These are phyloP conservation scores for Alternaria consortialis DNA, from an alignment of 2,329 filamentous ascomycete species.

Conservation along the genomic window DNA sequence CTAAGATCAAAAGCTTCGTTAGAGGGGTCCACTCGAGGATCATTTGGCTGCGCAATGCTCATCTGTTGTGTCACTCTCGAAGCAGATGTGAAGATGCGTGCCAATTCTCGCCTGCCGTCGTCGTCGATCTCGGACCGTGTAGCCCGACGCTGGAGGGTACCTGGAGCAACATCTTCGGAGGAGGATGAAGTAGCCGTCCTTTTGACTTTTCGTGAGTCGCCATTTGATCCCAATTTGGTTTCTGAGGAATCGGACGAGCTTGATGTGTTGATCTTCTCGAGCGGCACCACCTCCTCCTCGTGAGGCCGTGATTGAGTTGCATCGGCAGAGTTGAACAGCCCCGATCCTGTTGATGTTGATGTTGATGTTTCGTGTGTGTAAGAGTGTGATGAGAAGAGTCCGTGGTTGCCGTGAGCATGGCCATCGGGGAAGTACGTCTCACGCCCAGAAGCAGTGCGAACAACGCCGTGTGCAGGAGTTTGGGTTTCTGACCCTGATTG, in stretches of 20 bases:
- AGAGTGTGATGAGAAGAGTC: constrained; percentile 15
- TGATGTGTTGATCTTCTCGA: constrained; percentile 20
- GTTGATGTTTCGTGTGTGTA: constrained; percentile 2
- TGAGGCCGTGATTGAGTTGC: constrained; percentile 1
- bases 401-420: constrained; percentile 17
- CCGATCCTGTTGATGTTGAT: background rate
- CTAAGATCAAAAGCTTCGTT: constrained; percentile 63
- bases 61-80: constrained; percentile 34
- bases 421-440: constrained; percentile 44
- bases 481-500: constrained; percentile 8
- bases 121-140: constrained; percentile 36
- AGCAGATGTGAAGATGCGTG: constrained; percentile 35
- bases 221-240: constrained; percentile 25
- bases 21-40: constrained; percentile 63
- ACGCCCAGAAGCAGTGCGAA: constrained; percentile 38
- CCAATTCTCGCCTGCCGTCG: constrained; percentile 36
- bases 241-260: constrained; percentile 33
- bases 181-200: constrained; percentile 12
- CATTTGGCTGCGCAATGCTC: constrained; percentile 45
- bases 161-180: constrained; percentile 10
- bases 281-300: constrained; percentile 19
- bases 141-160: constrained; percentile 23
- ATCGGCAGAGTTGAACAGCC: background rate
- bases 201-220: constrained; percentile 14
- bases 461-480: constrained; percentile 11